phyloP scores from a whole-genome alignment of 257 asterid genomes.

The Solanum appendiculatum region DNA sequence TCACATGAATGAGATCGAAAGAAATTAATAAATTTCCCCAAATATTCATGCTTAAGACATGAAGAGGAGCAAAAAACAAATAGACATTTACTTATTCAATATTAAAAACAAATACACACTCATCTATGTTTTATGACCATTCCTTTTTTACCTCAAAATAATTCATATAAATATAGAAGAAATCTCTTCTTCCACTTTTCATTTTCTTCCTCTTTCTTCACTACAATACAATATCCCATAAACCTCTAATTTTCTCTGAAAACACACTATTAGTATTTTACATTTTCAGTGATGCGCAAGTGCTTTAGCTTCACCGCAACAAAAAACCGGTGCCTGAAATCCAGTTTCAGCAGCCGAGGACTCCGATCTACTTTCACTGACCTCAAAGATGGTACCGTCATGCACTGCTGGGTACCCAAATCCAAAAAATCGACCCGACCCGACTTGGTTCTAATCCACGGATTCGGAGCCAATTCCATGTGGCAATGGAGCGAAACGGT shows the following conservation, averaged over 20 bases:
- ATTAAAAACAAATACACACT: neutral
- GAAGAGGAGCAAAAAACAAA: neutral
- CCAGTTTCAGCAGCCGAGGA: conserved; percentile 32
- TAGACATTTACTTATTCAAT: neutral
- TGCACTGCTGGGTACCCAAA: conserved; percentile 57
- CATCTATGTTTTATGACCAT: neutral
- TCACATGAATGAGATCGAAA: too few species aligned
- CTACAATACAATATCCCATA: neutral
- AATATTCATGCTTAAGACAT: neutral
- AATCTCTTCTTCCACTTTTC: neutral
- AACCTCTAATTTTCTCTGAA: neutral
- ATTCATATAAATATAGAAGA: neutral
- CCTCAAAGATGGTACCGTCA: conserved; percentile 48
- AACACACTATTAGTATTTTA: neutral
- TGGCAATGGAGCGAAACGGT: conserved; percentile 64
- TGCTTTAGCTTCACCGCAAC: conserved; percentile 51
- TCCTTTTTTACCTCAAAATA: neutral
- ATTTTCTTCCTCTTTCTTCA: neutral
- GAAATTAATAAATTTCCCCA: too few species aligned
- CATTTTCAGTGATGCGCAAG: conserved; percentile 17
- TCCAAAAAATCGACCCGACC: conserved; percentile 25
- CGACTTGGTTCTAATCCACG: conserved; percentile 50
- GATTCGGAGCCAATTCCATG: conserved; percentile 52
- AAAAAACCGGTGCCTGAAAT: conserved; percentile 33
- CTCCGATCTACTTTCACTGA: conserved; percentile 41